These are phyloP conservation scores for Acanthamoeba sp. DNA, from an alignment of 208 protist genomes.

Conservation along the genomic window DNA sequence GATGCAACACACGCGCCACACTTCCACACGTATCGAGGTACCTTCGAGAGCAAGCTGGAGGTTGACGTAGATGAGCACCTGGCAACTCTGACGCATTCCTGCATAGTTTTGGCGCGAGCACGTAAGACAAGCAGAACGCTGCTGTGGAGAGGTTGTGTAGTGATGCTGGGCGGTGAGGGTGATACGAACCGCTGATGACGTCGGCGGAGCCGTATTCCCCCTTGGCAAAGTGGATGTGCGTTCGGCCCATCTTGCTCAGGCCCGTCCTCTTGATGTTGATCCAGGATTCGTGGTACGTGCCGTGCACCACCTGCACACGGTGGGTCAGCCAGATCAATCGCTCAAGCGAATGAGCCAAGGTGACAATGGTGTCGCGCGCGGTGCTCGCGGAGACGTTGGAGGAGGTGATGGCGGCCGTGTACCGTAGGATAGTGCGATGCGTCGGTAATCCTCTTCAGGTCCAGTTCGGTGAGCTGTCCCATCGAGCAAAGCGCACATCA, in stretches of 20 bases:
- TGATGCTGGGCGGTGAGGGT: no score
- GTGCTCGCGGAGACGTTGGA: no score
- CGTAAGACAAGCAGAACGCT: not conserved
- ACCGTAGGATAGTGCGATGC: conserved; percentile 36
- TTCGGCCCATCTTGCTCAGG: conserved; percentile 75
- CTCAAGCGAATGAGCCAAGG: not conserved
- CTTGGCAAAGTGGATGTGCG: conserved; percentile 79
- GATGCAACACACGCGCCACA: not conserved
- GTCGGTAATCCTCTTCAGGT: conserved; percentile 1
- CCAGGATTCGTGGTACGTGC: conserved; percentile 67
- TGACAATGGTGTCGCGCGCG: no score
- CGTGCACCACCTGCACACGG: conserved; percentile 69
- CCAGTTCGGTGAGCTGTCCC: not conserved
- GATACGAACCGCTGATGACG: conserved; percentile 77
- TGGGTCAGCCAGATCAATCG: not conserved
- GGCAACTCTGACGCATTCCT: conserved; percentile 37
- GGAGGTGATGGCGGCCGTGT: not conserved
- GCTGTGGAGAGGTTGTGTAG: no score
- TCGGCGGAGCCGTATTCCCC: conserved; percentile 54
- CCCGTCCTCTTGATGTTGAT: conserved; percentile 56
- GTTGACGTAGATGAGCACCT: conserved; percentile 70
- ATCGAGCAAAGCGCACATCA: not conserved
- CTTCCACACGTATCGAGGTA: not conserved
- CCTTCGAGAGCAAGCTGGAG: conserved; percentile 1
- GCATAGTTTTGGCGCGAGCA: not conserved